phyloP scores from a whole-genome alignment of 2,329 filamentous ascomycete genomes.

The Orbilia brochopaga region DNA sequence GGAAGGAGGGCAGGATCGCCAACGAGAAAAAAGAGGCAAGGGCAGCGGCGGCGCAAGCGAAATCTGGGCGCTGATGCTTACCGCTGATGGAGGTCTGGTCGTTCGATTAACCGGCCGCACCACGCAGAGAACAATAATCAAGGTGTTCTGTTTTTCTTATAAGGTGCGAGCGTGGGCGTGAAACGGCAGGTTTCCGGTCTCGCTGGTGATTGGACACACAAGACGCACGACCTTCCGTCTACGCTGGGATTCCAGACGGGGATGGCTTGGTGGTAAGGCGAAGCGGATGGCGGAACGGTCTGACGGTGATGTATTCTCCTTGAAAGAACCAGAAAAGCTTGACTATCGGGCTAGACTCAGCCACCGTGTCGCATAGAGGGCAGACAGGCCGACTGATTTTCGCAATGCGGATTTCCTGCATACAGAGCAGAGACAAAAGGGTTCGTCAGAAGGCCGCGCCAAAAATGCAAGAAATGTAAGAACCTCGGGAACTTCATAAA shows the following conservation, averaged over 20 bases:
- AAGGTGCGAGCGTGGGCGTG: slow-evolving; percentile 14
- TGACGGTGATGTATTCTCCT: slow-evolving; percentile 24
- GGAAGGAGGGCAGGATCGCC: slow-evolving; percentile 25
- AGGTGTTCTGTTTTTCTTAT: background rate
- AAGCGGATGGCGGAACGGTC: slow-evolving; percentile 28
- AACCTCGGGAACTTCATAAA: slow-evolving; percentile 23
- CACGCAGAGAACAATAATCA: slow-evolving; percentile 7
- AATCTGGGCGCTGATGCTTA: slow-evolving; percentile 38
- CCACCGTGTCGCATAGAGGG: slow-evolving; percentile 30
- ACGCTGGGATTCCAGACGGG: background rate
- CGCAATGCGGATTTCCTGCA: too few relatives aligned
- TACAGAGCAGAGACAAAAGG: slow-evolving; percentile 12
- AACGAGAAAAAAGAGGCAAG: slow-evolving; percentile 1
- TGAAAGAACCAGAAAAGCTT: slow-evolving; percentile 27
- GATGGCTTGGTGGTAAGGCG: slow-evolving; percentile 26
- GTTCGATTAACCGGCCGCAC: slow-evolving; percentile 24
- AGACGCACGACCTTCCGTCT: slow-evolving; percentile 4
- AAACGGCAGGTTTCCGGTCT: slow-evolving; percentile 8
- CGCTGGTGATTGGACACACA: slow-evolving; percentile 4
- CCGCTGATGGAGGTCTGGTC: slow-evolving; percentile 8
- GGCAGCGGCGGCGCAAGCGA: slow-evolving; percentile 39
- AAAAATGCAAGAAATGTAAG: background rate
- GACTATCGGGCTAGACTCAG: slow-evolving; percentile 24
- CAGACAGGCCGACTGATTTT: slow-evolving; percentile 23
- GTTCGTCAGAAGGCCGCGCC: background rate